phyloP scores from a whole-genome alignment of 2,329 filamentous ascomycete species.

The Biscogniauxia sp. region DNA sequence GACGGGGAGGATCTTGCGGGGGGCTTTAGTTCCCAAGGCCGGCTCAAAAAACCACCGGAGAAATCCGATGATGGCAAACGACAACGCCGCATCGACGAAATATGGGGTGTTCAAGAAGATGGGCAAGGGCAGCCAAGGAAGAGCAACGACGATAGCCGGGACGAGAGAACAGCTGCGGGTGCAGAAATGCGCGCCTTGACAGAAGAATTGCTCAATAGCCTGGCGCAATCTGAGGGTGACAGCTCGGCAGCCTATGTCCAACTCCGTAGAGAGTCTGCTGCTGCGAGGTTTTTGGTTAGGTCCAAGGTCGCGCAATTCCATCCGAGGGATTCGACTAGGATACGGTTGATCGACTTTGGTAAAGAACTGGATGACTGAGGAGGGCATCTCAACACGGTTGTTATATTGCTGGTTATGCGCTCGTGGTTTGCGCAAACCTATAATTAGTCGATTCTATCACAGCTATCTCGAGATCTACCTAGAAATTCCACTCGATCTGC shows the following conservation, averaged over 20 bases:
- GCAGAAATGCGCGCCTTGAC: conserved; percentile 59
- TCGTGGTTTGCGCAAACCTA: too few relatives aligned
- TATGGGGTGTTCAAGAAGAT: conserved; percentile 48
- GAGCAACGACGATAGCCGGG: conserved; percentile 32
- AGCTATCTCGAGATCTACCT: neutral
- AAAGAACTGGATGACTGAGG: conserved; percentile 55
- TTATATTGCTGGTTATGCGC: neutral
- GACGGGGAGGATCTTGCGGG: conserved; percentile 57
- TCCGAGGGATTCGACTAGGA: conserved; percentile 57
- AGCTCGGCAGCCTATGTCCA: conserved; percentile 57
- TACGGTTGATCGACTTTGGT: conserved; percentile 63
- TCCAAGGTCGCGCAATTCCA: conserved; percentile 67
- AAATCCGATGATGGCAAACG: conserved; percentile 47
- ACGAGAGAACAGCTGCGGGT: conserved; percentile 51
- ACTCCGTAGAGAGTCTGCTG: conserved; percentile 59
- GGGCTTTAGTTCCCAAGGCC: conserved; percentile 60
- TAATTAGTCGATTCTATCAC: too few relatives aligned
- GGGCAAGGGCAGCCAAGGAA: conserved; percentile 22
- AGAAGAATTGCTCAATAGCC: conserved; percentile 58
- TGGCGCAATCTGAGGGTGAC: conserved; percentile 53
- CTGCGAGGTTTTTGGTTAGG: conserved; percentile 61
- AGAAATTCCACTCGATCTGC: neutral
- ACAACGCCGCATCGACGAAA: conserved; percentile 62
- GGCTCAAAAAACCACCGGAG: conserved; percentile 48
- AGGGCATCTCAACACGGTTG: neutral